Conservation (phyloP, 2,329 filamentous ascomycete species). For the Alternaria solani region DNA sequence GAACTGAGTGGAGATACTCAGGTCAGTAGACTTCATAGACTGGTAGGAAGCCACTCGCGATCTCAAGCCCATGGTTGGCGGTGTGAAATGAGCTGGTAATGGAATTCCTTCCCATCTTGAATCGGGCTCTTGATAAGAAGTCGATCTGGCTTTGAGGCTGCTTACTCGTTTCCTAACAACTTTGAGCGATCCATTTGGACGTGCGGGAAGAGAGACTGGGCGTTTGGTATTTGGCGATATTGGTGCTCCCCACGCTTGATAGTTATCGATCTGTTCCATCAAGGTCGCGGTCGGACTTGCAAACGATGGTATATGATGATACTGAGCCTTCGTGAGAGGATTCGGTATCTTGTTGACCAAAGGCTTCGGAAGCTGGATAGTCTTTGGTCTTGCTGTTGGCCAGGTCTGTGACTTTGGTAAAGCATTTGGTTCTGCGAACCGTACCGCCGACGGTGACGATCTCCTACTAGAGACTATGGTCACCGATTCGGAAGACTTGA, state of each 20-base stretch:
- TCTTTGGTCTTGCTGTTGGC: conserved; percentile 8
- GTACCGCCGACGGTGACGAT: conserved; percentile 33
- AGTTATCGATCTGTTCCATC: conserved; percentile 13
- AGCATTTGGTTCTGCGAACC: conserved; percentile 34
- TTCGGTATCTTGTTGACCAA: conserved; percentile 17
- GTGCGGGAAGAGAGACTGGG: conserved; percentile 13
- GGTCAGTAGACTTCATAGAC: conserved; percentile 19
- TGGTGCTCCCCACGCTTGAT: conserved; percentile 10
- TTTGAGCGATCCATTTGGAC: conserved; percentile 11
- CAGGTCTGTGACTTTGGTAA: conserved; percentile 14
- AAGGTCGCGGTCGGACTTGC: conserved; percentile 10
- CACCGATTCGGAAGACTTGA: conserved; percentile 30
- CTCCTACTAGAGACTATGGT: conserved; percentile 17
- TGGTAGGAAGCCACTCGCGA: conserved; percentile 33
- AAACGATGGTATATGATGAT: conserved; percentile 12
- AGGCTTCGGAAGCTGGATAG: conserved; percentile 7
- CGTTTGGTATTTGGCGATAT: conserved; percentile 11
- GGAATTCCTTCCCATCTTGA: conserved; percentile 26
- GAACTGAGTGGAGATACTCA: conserved; percentile 24
- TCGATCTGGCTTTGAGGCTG: conserved; percentile 21
- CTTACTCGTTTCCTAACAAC: conserved; percentile 10
- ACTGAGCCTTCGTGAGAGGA: conserved; percentile 11
- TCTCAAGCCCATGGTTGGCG: conserved; percentile 17
- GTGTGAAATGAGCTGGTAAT: conserved; percentile 25
- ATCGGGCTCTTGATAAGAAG: conserved; percentile 17